phyloP scores from a whole-genome alignment of 1,284 basidiomycete species.

The Athelia sp. region DNA sequence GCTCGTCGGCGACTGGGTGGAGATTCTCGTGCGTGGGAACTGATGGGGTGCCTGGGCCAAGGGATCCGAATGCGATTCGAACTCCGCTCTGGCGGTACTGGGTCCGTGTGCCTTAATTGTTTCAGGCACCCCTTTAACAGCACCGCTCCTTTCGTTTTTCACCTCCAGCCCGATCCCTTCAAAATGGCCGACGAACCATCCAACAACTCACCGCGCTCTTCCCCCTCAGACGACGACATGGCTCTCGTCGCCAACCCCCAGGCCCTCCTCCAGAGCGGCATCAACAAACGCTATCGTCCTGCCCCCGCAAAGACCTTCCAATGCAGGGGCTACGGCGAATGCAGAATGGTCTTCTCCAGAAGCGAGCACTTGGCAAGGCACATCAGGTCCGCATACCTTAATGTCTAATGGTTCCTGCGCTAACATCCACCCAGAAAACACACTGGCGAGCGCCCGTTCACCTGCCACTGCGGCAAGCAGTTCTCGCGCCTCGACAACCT shows the following conservation, averaged over 20 bases:
- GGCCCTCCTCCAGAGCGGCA: slow-evolving; percentile 7
- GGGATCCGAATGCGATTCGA: too few relatives aligned
- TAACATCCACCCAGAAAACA: slow-evolving; percentile 69
- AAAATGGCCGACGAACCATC: too few relatives aligned
- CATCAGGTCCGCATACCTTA: slow-evolving; percentile 63
- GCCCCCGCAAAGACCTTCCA: slow-evolving; percentile 89
- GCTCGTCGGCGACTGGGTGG: too few relatives aligned
- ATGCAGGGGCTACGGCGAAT: slow-evolving; percentile 92
- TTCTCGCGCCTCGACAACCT: slow-evolving; percentile 97
- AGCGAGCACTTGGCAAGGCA: slow-evolving; percentile 95
- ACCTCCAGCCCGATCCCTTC: too few relatives aligned
- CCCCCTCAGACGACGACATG: slow-evolving; percentile 2
- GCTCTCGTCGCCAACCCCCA: slow-evolving; percentile 3
- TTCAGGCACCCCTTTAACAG: too few relatives aligned
- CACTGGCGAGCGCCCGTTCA: slow-evolving; percentile 93
- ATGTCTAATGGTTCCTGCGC: slow-evolving; percentile 7
- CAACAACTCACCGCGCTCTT: slow-evolving; percentile 16
- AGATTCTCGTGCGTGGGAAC: too few relatives aligned
- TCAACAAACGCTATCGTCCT: slow-evolving; percentile 66
- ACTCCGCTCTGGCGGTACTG: too few relatives aligned
- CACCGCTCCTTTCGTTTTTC: too few relatives aligned
- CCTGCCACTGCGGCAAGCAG: slow-evolving; percentile 92
- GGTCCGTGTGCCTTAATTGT: too few relatives aligned
- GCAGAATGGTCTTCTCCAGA: slow-evolving; percentile 93
- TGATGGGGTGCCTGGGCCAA: too few relatives aligned